Evolutionary conservation across 2,329 filamentous ascomycete species (phyloP).

Genomic region (Botrytis pseudocinerea): DNA sequence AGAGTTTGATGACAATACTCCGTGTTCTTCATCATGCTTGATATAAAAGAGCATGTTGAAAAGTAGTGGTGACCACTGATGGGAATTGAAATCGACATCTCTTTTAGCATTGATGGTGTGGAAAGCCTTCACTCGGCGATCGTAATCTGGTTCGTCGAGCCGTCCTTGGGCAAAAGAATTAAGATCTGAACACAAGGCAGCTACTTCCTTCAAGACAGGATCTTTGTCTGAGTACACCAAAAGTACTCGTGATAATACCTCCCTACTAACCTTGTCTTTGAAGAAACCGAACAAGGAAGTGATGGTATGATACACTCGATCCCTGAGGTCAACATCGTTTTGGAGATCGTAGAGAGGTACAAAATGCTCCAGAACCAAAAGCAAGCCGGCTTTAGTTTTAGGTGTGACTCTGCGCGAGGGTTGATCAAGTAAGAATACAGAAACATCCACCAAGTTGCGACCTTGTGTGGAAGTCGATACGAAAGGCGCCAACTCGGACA

Average conservation of each 20-base stretch:
- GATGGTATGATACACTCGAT: constrained; percentile 70
- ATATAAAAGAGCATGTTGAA: constrained; percentile 90
- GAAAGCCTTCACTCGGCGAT: constrained; percentile 76
- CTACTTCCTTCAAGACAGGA: constrained; percentile 59
- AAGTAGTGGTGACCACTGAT: constrained; percentile 84
- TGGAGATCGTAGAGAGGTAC: constrained; percentile 63
- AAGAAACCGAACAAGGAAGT: constrained; percentile 88
- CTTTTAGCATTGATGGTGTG: constrained; percentile 64
- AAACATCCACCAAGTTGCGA: constrained; percentile 75
- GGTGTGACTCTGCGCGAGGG: constrained; percentile 81
- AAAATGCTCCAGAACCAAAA: constrained; percentile 80
- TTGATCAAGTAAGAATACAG: constrained; percentile 78
- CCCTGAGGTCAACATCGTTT: constrained; percentile 58
- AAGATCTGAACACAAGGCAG: constrained; percentile 71
- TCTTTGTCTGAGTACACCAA: constrained; percentile 68
- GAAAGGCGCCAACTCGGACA: constrained; percentile 73
- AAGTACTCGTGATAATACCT: constrained; percentile 72
- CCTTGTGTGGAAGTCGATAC: constrained; percentile 69
- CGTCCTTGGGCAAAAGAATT: constrained; percentile 74
- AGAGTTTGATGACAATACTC: constrained; percentile 77
- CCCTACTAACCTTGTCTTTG: constrained; percentile 75
- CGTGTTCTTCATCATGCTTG: constrained; percentile 82
- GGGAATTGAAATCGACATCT: constrained; percentile 60
- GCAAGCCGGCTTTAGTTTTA: constrained; percentile 76
- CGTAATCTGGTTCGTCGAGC: constrained; percentile 86